phyloP scores from a whole-genome alignment of 306 rosid species.

The Sesbania bispinosa region DNA sequence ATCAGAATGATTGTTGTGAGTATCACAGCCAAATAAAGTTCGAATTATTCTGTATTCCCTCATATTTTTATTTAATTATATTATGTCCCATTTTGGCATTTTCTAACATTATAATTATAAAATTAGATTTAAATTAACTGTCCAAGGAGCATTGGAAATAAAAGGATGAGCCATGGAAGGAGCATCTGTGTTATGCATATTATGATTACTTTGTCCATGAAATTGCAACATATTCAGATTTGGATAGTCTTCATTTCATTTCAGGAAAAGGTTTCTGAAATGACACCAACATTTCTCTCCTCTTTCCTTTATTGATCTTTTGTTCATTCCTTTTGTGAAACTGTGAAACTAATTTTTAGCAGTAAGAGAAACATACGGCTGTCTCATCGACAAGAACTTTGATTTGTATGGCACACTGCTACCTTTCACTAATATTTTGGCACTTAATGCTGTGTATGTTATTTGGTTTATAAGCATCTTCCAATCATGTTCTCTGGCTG shows the following conservation, averaged over 20 bases:
- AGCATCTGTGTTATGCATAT: neutral
- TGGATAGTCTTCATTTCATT: slow-evolving; percentile 8
- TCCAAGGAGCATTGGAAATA: neutral
- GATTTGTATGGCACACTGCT: neutral
- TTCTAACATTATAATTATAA: neutral
- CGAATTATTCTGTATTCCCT: neutral
- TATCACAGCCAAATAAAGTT: neutral
- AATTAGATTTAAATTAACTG: neutral
- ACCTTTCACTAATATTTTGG: neutral
- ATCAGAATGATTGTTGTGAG: neutral
- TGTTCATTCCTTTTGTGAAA: neutral
- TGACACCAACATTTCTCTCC: neutral
- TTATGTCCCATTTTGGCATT: neutral
- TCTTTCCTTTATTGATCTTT: neutral
- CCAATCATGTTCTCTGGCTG: neutral
- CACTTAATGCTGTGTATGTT: neutral
- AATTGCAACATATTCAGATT: neutral
- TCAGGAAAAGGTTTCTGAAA: neutral
- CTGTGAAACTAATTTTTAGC: neutral
- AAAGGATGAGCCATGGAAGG: neutral
- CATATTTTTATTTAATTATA: neutral
- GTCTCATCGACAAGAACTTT: neutral
- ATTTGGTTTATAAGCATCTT: neutral
- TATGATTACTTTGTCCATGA: neutral
- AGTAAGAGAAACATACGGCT: neutral